Evolutionary conservation across 176 grass and related monocot genomes (phyloP), one percentile per base, ranked within the genome.

Genomic region (Pharus latifolius): DNA sequence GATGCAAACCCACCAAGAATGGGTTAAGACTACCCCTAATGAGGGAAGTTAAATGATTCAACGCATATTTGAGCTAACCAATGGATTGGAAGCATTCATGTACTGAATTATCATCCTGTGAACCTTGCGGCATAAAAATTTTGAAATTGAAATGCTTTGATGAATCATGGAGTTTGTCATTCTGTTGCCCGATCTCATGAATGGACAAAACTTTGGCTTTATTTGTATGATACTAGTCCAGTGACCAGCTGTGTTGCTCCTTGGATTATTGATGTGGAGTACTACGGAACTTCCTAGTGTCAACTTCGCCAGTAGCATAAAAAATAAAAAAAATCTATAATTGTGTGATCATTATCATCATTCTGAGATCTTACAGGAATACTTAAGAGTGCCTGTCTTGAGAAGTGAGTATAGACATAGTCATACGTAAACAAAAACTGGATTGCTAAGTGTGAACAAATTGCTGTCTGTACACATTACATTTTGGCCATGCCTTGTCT

Each of bases 251-350:
- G n/a, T n/a, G 24, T 29, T 65, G 24, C 12, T 24, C 3, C 7
- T 50, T 31, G 28, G 3, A 51, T 78, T 64, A 14, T 60, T 65
- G 61, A 72, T 78, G 19, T 16, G n/a, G n/a, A n/a, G n/a, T 51
- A 31, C 27, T 42, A 0, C 14, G 10, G 32, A 78, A 59, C 17
- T 53, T 44, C 7, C 20, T 79, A 1, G 24, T 7, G 51, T 42
- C 28, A 19, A 13, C 16, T 78, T 69, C 63, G 40, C 16, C 20
- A 25, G 1, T 33, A n/a, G 10, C 0, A 6, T 46, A 12, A n/a
- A n/a, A n/a, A n/a, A n/a, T n/a, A n/a, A n/a, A n/a, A n/a, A n/a
- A n/a, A n/a, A n/a, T n/a, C n/a, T 74, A 49, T 60, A 45, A 38
- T 15, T 1, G 10, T 62, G 29, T 62, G 29, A 35, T 50, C 20